Evolutionary conservation across 2,329 filamentous ascomycete species (phyloP).

Genomic region (Trichoderma koningiopsis): DNA sequence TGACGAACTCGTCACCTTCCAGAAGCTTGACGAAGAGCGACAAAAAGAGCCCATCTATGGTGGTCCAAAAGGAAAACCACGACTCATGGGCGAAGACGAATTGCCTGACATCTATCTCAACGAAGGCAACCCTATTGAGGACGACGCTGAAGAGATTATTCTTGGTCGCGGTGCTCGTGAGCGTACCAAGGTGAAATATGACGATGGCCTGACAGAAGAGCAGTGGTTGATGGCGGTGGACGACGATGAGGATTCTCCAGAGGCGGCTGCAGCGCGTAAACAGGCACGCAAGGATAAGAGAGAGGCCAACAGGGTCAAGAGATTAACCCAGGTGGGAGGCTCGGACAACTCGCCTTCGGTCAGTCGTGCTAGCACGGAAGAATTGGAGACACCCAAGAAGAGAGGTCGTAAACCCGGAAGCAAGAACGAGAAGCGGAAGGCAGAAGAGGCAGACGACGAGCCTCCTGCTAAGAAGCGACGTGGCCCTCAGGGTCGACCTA

Average conservation of each 20-base stretch:
- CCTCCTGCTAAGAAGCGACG: constrained; percentile 78
- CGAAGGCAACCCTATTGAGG: constrained; percentile 78
- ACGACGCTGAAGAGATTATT: constrained; percentile 75
- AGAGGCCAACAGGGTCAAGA: constrained; percentile 72
- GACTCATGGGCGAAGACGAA: constrained; percentile 84
- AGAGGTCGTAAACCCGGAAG: constrained; percentile 77
- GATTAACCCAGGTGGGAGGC: constrained; percentile 35
- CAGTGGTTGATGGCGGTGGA: constrained; percentile 99
- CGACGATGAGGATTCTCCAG: constrained; percentile 91
- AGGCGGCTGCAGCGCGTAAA: constrained; percentile 89
- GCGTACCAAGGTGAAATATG: constrained; percentile 90
- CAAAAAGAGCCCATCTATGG: constrained; percentile 70
- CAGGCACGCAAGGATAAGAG: constrained; percentile 81
- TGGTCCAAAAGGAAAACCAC: constrained; percentile 66
- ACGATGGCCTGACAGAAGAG: constrained; percentile 96
- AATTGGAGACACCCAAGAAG: constrained; percentile 74
- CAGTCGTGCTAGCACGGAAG: constrained; percentile 84
- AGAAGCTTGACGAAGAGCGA: constrained; percentile 79
- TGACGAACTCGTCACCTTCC: constrained; percentile 75
- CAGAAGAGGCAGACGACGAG: constrained; percentile 74
- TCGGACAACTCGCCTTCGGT: constrained; percentile 71
- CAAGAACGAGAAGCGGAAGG: constrained; percentile 85
- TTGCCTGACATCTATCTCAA: constrained; percentile 91
- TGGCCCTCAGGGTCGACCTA: constrained; percentile 69
- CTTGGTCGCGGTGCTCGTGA: constrained; percentile 91